Evolutionary conservation across 2,329 filamentous ascomycete genomes (phyloP).

Genomic region (Neospermospora avenae): DNA sequence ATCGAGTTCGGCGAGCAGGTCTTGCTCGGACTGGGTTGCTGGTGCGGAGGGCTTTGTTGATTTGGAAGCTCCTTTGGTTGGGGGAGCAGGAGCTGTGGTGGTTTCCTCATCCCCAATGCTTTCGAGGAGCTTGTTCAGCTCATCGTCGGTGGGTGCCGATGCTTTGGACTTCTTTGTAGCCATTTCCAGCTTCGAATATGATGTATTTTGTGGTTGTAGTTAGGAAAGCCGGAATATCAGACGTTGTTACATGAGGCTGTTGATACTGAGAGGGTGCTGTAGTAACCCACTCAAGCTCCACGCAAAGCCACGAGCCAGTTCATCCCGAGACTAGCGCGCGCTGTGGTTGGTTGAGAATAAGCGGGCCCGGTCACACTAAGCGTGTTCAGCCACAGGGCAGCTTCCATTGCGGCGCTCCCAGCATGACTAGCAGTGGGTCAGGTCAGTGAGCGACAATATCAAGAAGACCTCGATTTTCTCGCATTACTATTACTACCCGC

Average conservation of each 20-base stretch:
- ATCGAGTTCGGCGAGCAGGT: slow-evolving; percentile 85
- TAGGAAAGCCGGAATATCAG: neutral
- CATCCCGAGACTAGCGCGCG: slow-evolving; percentile 8
- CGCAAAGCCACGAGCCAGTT: neutral
- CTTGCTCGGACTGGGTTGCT: slow-evolving; percentile 49
- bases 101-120: slow-evolving; percentile 53
- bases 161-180: slow-evolving; percentile 58
- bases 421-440: neutral
- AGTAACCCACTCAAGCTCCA: neutral
- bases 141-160: slow-evolving; percentile 52
- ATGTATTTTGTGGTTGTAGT: neutral
- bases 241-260: neutral
- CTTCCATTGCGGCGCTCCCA: neutral
- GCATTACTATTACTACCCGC: too few species aligned
- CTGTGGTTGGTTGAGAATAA: slow-evolving; percentile 7
- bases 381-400: neutral
- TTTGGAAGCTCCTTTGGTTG: slow-evolving; percentile 36
- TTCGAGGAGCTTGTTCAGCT: slow-evolving; percentile 64
- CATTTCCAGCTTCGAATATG: slow-evolving; percentile 42
- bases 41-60: slow-evolving; percentile 34
- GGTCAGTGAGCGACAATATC: slow-evolving; percentile 10
- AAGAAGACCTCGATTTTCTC: neutral
- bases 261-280: neutral
- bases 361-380: neutral
- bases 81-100: slow-evolving; percentile 46